Conservation (phyloP, 2,329 filamentous ascomycete genomes). For the Trichoderma hamatum region DNA sequence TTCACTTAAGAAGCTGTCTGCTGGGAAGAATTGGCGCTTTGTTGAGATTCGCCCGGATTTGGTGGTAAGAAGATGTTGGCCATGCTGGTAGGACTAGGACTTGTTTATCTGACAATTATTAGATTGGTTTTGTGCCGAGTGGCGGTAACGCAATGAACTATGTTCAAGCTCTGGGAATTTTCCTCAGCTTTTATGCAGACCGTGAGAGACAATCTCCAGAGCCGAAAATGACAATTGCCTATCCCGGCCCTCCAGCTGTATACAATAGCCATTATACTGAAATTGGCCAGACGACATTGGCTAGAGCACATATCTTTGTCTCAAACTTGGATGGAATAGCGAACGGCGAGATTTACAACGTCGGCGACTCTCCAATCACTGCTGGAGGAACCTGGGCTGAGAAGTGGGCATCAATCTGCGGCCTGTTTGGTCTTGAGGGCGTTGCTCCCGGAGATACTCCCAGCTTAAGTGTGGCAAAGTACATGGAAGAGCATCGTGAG, state of each 20-base stretch:
- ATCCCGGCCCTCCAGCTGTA: slow-evolving; percentile 11
- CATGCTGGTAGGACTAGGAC: not conserved
- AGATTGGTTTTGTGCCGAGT: slow-evolving; percentile 23
- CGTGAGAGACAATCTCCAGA: not conserved
- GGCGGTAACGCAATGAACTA: slow-evolving; percentile 21
- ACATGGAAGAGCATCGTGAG: slow-evolving; percentile 16
- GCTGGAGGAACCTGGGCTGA: slow-evolving; percentile 19
- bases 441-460: not conserved
- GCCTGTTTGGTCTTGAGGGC: slow-evolving; percentile 16
- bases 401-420: slow-evolving; percentile 17
- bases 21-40: slow-evolving; percentile 21
- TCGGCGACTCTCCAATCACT: slow-evolving; percentile 18
- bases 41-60: slow-evolving; percentile 24
- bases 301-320: slow-evolving; percentile 19
- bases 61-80: not conserved
- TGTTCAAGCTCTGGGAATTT: slow-evolving; percentile 14
- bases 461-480: not conserved
- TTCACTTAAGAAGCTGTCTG: not conserved
- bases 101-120: not conserved
- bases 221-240: not conserved
- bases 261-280: slow-evolving; percentile 16
- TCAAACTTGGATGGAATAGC: not conserved
- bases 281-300: slow-evolving; percentile 16
- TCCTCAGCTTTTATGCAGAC: slow-evolving; percentile 23
- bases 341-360: slow-evolving; percentile 19